Evolutionary conservation across 306 rosid genomes (phyloP), one percentile per base, ranked within the genome.

Genomic region (Vigna trinervia): DNA sequence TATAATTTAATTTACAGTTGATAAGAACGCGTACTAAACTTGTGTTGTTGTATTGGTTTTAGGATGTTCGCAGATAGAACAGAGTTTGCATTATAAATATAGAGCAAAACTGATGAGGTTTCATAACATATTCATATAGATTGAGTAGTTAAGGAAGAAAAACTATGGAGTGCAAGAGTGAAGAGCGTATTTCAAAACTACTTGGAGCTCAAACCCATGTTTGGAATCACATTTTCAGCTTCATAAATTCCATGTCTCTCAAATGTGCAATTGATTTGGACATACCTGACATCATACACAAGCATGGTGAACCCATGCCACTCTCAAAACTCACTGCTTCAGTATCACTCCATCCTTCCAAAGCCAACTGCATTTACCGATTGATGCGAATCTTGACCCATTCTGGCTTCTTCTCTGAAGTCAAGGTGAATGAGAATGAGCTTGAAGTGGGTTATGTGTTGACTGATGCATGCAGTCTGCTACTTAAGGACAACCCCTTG

Each of bases 191-290:
- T 0, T 0, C 73, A 12, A 67, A 67, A 45, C 6, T 67, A 0
- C 73, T 67, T 46, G 0, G 5, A 69, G 60, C 74, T 30, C 60
- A 69, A 69, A 69, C 60, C 60, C 59, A 48, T 5, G 10, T 68
- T 45, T 48, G 56, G 45, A 69, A 50, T n/a, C 20, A 68, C 26
- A 28, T 14, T 0, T 66, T 41, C 36, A 41, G 19, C 11, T 67
- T 11, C 73, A 23, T 67, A 67, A 67, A 67, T 4, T 67, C 60
- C 10, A 47, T 69, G 58, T 46, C 73, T 14, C 58, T 69, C 0
- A 69, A 69, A 26, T 69, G 73, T 15, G 73, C 46, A 28, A 15
- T 69, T 14, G 74, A 69, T 0, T 69, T 69, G n/a, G 8, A 2
- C 60, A 48, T 69, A 45, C 38, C 4, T 8, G 73, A 64, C 10